phyloP scores from a whole-genome alignment of 2,329 filamentous ascomycete species.

The Biscogniauxia marginata region DNA sequence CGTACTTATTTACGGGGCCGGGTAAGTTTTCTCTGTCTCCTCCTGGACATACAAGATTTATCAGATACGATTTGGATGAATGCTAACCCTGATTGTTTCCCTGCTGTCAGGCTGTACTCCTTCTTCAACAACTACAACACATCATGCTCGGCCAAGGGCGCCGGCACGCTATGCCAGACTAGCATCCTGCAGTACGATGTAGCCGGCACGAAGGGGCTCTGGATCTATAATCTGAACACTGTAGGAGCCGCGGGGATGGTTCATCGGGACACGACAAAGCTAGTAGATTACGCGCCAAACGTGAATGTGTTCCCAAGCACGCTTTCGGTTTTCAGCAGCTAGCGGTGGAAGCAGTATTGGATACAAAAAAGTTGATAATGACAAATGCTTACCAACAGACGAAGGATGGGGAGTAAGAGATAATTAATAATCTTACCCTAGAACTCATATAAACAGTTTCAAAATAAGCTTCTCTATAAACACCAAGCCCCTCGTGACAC shows the following conservation, averaged over 20 bases:
- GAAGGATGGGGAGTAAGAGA: no score
- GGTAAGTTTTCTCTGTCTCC: constrained; percentile 34
- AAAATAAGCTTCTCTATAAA: no score
- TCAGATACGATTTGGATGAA: background rate
- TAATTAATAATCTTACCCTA: no score
- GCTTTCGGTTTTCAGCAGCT: constrained; percentile 23
- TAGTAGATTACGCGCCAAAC: constrained; percentile 24
- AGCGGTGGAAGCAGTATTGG: no score
- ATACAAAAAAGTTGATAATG: no score
- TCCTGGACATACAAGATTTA: background rate
- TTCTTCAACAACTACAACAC: constrained; percentile 66
- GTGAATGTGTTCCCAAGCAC: constrained; percentile 27
- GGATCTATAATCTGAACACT: constrained; percentile 27
- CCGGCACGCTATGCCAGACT: constrained; percentile 45
- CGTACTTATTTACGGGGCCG: constrained; percentile 61
- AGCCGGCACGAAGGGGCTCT: constrained; percentile 21
- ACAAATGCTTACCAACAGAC: no score
- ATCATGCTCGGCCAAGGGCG: constrained; percentile 42
- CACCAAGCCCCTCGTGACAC: background rate
- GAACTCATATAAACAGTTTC: no score
- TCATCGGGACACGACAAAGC: constrained; percentile 23
- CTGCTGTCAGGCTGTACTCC: constrained; percentile 49
- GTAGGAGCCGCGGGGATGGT: constrained; percentile 27
- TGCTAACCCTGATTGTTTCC: background rate
- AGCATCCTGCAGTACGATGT: constrained; percentile 35